Evolutionary conservation across 495 filamentous ascomycete species (phyloP), one percentile per base, ranked within the genome.

Genomic region (Achaetomiella virescens): DNA sequence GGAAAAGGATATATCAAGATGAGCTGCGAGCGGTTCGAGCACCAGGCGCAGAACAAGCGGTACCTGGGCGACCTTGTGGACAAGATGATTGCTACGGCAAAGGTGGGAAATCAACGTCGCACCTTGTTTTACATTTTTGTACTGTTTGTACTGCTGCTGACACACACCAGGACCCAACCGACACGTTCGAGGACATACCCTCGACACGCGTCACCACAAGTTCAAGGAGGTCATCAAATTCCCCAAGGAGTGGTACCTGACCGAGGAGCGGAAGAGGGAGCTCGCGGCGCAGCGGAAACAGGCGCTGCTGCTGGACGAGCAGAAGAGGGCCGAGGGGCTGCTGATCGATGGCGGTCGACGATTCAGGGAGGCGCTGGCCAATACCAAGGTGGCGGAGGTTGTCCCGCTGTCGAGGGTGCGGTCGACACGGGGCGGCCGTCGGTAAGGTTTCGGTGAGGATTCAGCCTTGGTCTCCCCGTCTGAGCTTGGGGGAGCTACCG

Each of bases 1-100:
- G 2, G 77, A 85, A 50, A 93, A 80, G 54, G 85, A 90, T 58
- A 78, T 90, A 80, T 95, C 44, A 88, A 86, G 71, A 96, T 99
- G 81, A 89, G 86, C 62, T 89, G 88, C 72, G 93, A 97, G 72
- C 84, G 85, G 69, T 96, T 89, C 65, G 79, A 85, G 66, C 85
- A 88, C 35, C 84, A 86, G 61, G 90, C 90, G 12, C 92, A 97
- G 75, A 99, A 99, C 75, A 99, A 97, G 75, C 84, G 91, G 7
- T 96, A 91, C 63, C 79, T 99, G 29, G 86, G 83, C 38, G 90
- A 96, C 58, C 46, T 87, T 31, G 80, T 99, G 52, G 75, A 85
- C 31, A 80, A 75, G 18, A 72, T 99, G 61, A 72, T 99, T 36
- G 72, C 70, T 14, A 84, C 91, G 68, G 89, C 90, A 38, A 88